These are phyloP conservation scores for Nicotiana noctiflora DNA, from an alignment of 257 asterid genomes.

Conservation along the genomic window DNA sequence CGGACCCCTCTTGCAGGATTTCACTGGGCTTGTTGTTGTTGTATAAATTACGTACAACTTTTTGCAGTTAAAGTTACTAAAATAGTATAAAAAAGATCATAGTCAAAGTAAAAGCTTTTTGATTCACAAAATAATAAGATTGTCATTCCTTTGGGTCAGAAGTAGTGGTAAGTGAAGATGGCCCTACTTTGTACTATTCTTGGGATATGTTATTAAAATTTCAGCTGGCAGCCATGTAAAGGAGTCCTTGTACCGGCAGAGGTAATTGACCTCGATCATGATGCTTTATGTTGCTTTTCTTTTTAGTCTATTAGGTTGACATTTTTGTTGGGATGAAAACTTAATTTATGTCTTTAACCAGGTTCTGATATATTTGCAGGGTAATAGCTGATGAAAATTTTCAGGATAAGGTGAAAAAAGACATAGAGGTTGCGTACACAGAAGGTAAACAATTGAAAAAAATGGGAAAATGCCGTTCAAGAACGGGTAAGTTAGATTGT, in stretches of 20 bases:
- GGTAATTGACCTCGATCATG: neutral
- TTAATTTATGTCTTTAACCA: neutral
- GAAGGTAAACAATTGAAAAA: conserved; percentile 60
- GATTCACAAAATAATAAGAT: neutral
- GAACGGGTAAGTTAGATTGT: conserved; percentile 51
- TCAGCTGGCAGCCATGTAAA: neutral
- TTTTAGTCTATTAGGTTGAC: neutral
- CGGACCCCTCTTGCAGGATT: no score
- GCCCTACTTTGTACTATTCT: neutral
- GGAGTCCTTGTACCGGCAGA: neutral
- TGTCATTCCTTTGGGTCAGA: neutral
- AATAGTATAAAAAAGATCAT: neutral
- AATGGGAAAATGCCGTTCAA: conserved; percentile 58
- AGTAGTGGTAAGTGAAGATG: neutral
- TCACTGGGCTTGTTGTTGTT: no score
- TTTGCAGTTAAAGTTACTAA: neutral
- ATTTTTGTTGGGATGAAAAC: neutral
- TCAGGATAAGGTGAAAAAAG: conserved; percentile 46
- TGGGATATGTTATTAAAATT: neutral
- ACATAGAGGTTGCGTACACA: conserved; percentile 50
- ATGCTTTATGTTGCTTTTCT: neutral
- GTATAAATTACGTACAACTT: neutral
- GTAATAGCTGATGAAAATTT: conserved; percentile 26
- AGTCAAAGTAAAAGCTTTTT: neutral
- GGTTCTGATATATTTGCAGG: conserved; percentile 27